phyloP scores from a whole-genome alignment of 192 early-diverging fungal species.

The Thamnidium elegans region DNA sequence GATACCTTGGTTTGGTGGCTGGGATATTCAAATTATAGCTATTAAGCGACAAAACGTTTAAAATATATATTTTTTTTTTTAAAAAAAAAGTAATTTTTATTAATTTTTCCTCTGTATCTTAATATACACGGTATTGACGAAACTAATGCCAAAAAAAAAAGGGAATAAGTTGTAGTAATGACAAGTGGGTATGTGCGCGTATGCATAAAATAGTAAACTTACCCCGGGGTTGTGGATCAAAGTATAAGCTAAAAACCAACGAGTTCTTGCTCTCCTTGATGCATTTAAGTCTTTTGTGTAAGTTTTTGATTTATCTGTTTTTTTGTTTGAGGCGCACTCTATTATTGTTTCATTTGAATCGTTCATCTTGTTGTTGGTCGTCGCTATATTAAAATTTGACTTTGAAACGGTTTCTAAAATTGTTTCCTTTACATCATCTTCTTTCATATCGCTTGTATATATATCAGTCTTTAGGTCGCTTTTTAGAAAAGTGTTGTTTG shows the following conservation, averaged over 20 bases:
- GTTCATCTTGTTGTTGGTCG: background rate
- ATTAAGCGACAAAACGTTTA: conserved; percentile 6
- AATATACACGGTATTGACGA: background rate
- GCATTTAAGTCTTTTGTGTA: background rate
- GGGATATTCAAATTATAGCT: conserved; percentile 24
- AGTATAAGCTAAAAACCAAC: conserved; percentile 37
- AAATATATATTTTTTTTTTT: background rate
- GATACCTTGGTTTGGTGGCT: conserved; percentile 25
- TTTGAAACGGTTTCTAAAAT: background rate
- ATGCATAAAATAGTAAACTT: background rate
- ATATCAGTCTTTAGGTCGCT: background rate
- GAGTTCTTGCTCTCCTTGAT: conserved; percentile 16
- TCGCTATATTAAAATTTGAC: background rate
- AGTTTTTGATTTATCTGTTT: no score
- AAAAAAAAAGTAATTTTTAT: conserved; percentile 4
- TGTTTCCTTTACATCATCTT: background rate
- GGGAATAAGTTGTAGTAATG: background rate
- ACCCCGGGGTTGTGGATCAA: conserved; percentile 34
- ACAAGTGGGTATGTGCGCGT: no score
- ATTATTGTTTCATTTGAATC: background rate
- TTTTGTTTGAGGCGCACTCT: background rate
- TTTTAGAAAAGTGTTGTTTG: background rate
- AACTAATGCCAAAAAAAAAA: background rate
- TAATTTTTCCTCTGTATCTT: background rate
- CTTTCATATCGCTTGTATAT: no score